Percentiles rank a stretch among this genome's conserved stretches.
These are phyloP conservation scores for Phlyctochytrium planicorne DNA, from an alignment of 192 early-diverging fungal species.

Conservation along the genomic window DNA sequence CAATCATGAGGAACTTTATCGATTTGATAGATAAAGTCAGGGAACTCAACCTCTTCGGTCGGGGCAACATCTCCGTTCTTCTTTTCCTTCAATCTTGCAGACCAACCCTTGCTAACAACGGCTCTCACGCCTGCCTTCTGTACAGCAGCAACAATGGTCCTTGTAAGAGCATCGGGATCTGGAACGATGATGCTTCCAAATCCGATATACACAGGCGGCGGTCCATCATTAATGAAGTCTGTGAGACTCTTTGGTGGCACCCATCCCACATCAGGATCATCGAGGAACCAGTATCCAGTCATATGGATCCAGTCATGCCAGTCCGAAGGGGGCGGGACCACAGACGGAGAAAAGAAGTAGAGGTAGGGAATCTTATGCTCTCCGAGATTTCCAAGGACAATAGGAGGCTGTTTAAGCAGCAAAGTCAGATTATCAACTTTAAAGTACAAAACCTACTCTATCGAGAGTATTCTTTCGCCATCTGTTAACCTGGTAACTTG, in stretches of 20 bases:
- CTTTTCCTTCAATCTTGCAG: conserved; percentile 27
- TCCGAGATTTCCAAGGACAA: conserved; percentile 52
- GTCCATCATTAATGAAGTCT: conserved; percentile 47
- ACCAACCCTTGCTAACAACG: conserved; percentile 72
- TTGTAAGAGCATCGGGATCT: conserved; percentile 63
- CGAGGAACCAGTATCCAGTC: conserved; percentile 74
- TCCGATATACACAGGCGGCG: conserved; percentile 61
- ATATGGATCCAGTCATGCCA: conserved; percentile 70
- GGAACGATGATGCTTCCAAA: conserved; percentile 73
- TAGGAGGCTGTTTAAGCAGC: conserved; percentile 37
- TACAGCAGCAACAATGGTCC: conserved; percentile 58
- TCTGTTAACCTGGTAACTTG: conserved; percentile 52
- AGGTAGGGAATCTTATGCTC: conserved; percentile 58
- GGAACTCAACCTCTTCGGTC: conserved; percentile 37
- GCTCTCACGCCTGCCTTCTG: conserved; percentile 57
- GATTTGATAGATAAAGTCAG: conserved; percentile 48
- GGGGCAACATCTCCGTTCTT: conserved; percentile 21
- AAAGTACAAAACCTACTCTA: conserved; percentile 18
- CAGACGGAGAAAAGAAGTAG: conserved; percentile 60
- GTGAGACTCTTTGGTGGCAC: conserved; percentile 48
- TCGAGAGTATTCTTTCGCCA: conserved; percentile 51
- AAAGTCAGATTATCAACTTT: too few species aligned
- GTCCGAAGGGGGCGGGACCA: conserved; percentile 61
- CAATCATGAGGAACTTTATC: conserved; percentile 73
- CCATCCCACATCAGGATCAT: conserved; percentile 63